Conservation (phyloP, 2,329 filamentous ascomycete species). For the Fonsecaea nubica region DNA sequence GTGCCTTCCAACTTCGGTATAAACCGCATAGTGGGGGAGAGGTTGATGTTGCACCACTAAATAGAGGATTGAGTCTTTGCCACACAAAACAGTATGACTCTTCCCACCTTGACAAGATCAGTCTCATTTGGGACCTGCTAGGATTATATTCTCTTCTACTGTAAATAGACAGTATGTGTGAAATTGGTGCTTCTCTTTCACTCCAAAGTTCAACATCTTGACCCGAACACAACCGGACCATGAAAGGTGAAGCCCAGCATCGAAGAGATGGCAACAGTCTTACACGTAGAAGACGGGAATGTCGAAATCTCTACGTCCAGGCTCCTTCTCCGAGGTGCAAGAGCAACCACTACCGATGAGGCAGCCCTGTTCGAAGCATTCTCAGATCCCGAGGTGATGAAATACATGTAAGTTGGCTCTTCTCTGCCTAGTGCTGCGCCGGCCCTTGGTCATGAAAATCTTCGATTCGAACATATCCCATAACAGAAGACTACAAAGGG, state of each 20-base stretch:
- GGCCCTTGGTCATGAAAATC: not conserved
- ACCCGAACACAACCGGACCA: not conserved
- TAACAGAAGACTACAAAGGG: slow-evolving; percentile 18
- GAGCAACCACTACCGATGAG: slow-evolving; percentile 12
- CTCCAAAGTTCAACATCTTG: not conserved
- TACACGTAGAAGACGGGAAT: slow-evolving; percentile 3
- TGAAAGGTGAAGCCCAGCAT: not conserved
- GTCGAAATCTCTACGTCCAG: slow-evolving; percentile 32
- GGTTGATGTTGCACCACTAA: not conserved
- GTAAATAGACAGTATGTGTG: not conserved
- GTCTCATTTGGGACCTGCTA: not conserved
- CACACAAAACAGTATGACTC: not conserved
- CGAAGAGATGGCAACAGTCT: not conserved
- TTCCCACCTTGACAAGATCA: not conserved
- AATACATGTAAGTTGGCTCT: slow-evolving; percentile 31
- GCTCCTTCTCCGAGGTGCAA: slow-evolving; percentile 32
- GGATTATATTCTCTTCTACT: not conserved
- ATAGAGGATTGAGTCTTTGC: not conserved
- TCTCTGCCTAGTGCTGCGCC: not conserved
- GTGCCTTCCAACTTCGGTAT: not conserved
- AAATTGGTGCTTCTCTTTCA: not conserved
- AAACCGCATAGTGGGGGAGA: not conserved
- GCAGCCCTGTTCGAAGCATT: slow-evolving; percentile 30
- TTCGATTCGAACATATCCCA: not conserved
- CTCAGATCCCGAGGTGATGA: slow-evolving; percentile 34